Conservation (phyloP, 2,329 filamentous ascomycete genomes). For the Calonectria fujianensis region DNA sequence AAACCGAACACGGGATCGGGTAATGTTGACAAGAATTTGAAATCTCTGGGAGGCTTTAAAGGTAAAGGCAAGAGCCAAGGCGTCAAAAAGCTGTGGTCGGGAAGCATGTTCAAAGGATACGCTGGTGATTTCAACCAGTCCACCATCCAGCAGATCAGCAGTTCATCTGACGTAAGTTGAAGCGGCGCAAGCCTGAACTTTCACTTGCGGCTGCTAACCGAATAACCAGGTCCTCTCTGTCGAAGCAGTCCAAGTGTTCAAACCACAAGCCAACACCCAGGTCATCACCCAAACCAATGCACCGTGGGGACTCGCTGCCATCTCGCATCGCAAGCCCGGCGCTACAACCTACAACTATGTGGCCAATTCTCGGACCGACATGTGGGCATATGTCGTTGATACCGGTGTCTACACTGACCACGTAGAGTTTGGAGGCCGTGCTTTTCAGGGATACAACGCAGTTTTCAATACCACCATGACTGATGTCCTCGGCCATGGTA, state of each 20-base stretch:
- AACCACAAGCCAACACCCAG: neutral
- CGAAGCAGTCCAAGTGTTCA: neutral
- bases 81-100: neutral
- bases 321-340: slow-evolving; percentile 7
- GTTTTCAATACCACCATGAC: neutral
- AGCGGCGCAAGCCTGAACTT: neutral
- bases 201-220: neutral
- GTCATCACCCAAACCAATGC: neutral
- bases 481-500: slow-evolving; percentile 20
- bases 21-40: neutral
- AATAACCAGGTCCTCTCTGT: neutral
- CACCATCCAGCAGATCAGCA: neutral
- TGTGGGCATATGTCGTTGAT: slow-evolving; percentile 17
- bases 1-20: neutral
- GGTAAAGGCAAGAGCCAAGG: slow-evolving; percentile 1
- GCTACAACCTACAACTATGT: slow-evolving; percentile 9
- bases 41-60: neutral
- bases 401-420: slow-evolving; percentile 14
- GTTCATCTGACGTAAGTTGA: neutral
- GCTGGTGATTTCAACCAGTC: neutral
- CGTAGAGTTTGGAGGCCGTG: slow-evolving; percentile 20
- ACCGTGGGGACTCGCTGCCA: slow-evolving; percentile 8
- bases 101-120: neutral
- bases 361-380: neutral
- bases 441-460: neutral